phyloP scores from a whole-genome alignment of 106 monocot genomes.

The Alisma plantagoaquatica region DNA sequence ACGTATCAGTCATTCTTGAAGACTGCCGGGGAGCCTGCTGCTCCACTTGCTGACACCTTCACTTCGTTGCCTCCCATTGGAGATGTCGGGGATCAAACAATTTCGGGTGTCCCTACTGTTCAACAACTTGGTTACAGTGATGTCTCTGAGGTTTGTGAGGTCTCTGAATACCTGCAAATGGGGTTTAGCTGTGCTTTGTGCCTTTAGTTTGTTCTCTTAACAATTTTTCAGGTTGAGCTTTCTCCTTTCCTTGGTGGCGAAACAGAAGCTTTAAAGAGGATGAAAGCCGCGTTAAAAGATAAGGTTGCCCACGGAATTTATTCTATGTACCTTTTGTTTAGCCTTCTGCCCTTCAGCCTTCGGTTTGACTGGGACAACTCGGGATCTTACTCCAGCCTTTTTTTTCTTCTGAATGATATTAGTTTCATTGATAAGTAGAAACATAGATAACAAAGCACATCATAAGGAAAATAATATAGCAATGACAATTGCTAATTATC shows the following conservation, averaged over 20 bases:
- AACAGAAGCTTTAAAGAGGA: constrained; percentile 70
- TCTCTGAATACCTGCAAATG: too few relatives aligned
- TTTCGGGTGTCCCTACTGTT: constrained; percentile 45
- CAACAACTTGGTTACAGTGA: constrained; percentile 69
- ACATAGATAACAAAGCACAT: too few relatives aligned
- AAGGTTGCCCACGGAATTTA: too few relatives aligned
- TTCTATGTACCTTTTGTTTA: too few relatives aligned
- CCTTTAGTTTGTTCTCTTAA: too few relatives aligned
- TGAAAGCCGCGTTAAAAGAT: constrained; percentile 40
- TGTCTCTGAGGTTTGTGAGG: constrained; percentile 49
- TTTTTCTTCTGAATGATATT: too few relatives aligned
- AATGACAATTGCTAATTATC: too few relatives aligned
- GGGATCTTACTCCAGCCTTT: too few relatives aligned
- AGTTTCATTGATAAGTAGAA: too few relatives aligned
- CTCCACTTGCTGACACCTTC: constrained; percentile 35
- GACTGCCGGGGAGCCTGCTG: constrained; percentile 50
- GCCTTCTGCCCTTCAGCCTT: too few relatives aligned
- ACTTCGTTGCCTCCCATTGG: constrained; percentile 67
- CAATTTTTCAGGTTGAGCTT: constrained; percentile 29
- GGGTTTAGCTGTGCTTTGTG: background rate
- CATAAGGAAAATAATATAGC: too few relatives aligned
- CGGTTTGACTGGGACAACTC: too few relatives aligned
- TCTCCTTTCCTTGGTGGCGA: constrained; percentile 81
- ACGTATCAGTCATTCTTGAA: constrained; percentile 82
- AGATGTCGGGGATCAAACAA: constrained; percentile 31